These are phyloP conservation scores for Backusella luteola DNA, from an alignment of 192 early-diverging fungal genomes.

Conservation along the genomic window DNA sequence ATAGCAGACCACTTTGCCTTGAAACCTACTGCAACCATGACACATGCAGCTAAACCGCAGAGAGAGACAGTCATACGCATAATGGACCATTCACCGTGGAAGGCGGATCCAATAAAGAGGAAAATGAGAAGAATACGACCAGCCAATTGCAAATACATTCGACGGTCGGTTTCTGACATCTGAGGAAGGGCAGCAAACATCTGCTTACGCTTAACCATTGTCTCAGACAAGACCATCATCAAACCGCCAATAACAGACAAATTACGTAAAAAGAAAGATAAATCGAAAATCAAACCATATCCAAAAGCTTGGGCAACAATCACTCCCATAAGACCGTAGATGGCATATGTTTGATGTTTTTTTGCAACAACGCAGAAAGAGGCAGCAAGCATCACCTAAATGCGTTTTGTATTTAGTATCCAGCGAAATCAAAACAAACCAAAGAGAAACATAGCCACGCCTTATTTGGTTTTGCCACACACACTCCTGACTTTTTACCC, in stretches of 20 bases:
- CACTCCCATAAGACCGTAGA: conserved; percentile 77
- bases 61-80: conserved; percentile 68
- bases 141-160: conserved; percentile 90
- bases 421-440: not conserved
- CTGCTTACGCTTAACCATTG: conserved; percentile 60
- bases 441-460: not conserved
- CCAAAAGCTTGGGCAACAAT: conserved; percentile 88
- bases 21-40: conserved; percentile 97
- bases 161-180: conserved; percentile 79
- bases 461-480: not conserved
- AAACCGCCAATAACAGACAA: conserved; percentile 94
- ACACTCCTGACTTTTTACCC: not conserved
- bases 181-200: conserved; percentile 90
- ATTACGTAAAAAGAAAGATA: conserved; percentile 87
- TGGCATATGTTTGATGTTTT: conserved; percentile 80
- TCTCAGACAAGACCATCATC: conserved; percentile 91
- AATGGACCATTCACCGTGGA: conserved; percentile 80
- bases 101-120: conserved; percentile 86
- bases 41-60: conserved; percentile 78
- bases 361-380: conserved; percentile 83
- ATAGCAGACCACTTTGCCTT: conserved; percentile 97
- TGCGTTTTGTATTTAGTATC: not conserved
- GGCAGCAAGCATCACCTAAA: conserved; percentile 72
- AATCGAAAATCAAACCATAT: conserved; percentile 92
- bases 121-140: conserved; percentile 92